A percentile compares a stretch with the other conserved stretches of the same genome.
phyloP scores from a whole-genome alignment of 257 asterid species.

The Solanum chilense region DNA sequence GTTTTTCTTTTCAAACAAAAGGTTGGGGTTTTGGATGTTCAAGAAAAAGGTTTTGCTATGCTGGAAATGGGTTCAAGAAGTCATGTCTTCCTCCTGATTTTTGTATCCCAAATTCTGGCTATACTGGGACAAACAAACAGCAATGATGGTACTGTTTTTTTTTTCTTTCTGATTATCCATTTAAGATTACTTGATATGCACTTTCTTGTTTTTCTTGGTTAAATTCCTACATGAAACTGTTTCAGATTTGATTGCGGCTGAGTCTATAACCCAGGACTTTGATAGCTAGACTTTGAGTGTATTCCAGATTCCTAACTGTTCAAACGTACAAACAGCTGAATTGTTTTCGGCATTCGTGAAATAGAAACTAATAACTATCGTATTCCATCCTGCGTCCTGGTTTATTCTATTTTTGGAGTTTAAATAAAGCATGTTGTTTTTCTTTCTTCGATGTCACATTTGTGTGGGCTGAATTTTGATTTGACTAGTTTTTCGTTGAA shows the following conservation, averaged over 20 bases:
- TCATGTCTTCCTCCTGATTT: constrained; percentile 18
- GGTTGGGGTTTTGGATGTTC: background rate
- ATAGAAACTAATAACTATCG: background rate
- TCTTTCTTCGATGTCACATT: background rate
- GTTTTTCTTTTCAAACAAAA: background rate
- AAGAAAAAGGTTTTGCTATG: background rate
- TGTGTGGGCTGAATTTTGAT: background rate
- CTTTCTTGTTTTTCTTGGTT: background rate
- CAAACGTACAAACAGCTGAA: background rate
- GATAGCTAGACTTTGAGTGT: background rate
- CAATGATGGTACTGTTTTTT: constrained; percentile 40
- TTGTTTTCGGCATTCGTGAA: background rate
- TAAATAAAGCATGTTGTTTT: background rate
- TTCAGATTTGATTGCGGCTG: background rate
- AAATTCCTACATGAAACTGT: background rate
- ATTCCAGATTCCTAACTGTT: background rate
- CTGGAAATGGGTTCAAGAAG: constrained; percentile 30
- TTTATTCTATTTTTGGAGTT: background rate
- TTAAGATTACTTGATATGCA: background rate
- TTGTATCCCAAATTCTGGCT: constrained; percentile 20
- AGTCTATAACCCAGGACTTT: background rate
- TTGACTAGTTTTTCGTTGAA: background rate
- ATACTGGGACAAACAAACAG: constrained; percentile 30
- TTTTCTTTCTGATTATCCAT: background rate
- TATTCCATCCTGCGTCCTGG: background rate